Percentiles rank a stretch among this genome's conserved stretches.
These are phyloP conservation scores for Arthroderma sp. DNA, from an alignment of 2,329 filamentous ascomycete species.

Conservation along the genomic window DNA sequence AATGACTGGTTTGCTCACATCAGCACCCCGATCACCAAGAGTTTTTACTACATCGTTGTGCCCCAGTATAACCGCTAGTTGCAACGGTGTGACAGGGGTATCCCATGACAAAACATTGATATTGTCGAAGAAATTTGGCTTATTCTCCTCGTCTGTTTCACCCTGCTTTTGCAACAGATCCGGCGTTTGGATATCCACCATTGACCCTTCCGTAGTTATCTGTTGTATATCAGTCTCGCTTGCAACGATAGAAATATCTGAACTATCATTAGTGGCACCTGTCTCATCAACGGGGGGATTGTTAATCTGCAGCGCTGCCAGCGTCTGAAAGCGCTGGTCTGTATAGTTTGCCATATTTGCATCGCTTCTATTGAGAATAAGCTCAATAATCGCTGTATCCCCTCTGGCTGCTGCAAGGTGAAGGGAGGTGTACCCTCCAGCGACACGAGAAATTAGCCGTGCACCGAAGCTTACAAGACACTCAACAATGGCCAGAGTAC, in stretches of 20 bases:
- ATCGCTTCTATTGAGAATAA: slow-evolving; percentile 43
- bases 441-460: slow-evolving; percentile 58
- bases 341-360: slow-evolving; percentile 43
- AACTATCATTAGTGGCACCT: slow-evolving; percentile 4
- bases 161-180: background rate
- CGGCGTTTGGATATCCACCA: slow-evolving; percentile 44
- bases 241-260: slow-evolving; percentile 18
- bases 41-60: slow-evolving; percentile 55
- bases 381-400: slow-evolving; percentile 52
- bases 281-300: slow-evolving; percentile 20
- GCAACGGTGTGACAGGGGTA: slow-evolving; percentile 56
- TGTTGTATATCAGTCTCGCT: slow-evolving; percentile 31
- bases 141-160: slow-evolving; percentile 17
- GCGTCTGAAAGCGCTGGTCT: slow-evolving; percentile 1
- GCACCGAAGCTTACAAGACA: slow-evolving; percentile 59
- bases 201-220: slow-evolving; percentile 46
- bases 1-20: slow-evolving; percentile 34
- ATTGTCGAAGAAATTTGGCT: slow-evolving; percentile 68
- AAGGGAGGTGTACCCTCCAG: slow-evolving; percentile 69
- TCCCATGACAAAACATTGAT: slow-evolving; percentile 67
- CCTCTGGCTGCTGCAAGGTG: slow-evolving; percentile 69
- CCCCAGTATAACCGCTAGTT: slow-evolving; percentile 63
- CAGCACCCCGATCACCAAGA: slow-evolving; percentile 63
- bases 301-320: slow-evolving; percentile 33
- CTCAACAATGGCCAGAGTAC: slow-evolving; percentile 56